Percentiles rank a stretch among this genome's conserved stretches.
Evolutionary conservation across 1,284 basidiomycete genomes (phyloP).

Genomic region (Fomes fomentarius): DNA sequence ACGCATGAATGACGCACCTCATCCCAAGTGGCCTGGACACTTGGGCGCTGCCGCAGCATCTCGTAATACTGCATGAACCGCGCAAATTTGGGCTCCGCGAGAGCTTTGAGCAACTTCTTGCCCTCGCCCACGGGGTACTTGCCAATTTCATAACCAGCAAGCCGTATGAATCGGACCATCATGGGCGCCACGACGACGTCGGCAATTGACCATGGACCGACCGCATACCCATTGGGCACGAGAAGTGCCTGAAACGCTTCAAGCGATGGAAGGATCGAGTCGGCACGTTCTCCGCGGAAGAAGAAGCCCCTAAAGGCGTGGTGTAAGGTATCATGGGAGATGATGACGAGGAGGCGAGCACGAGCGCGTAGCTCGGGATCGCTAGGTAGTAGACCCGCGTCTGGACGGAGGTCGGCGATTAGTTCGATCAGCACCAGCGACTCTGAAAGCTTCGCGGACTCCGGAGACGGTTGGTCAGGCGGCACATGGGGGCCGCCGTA

Average conservation of each 20-base stretch:
- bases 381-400: conserved; percentile 48
- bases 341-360: conserved; percentile 63
- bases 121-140: conserved; percentile 24
- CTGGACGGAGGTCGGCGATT: conserved; percentile 55
- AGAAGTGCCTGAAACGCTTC: conserved; percentile 39
- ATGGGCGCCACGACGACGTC: conserved; percentile 36
- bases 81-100: conserved; percentile 29
- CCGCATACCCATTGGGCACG: conserved; percentile 27
- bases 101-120: conserved; percentile 18
- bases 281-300: conserved; percentile 45
- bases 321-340: conserved; percentile 46
- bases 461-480: conserved; percentile 55
- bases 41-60: conserved; percentile 34
- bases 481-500: conserved; percentile 57
- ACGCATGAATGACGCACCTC: conserved; percentile 30
- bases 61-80: conserved; percentile 35
- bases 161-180: conserved; percentile 21
- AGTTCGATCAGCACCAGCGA: conserved; percentile 66
- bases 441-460: conserved; percentile 61
- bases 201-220: conserved; percentile 48
- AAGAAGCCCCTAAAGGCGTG: conserved; percentile 35
- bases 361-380: conserved; percentile 57
- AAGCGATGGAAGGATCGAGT: conserved; percentile 39
- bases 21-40: conserved; percentile 35
- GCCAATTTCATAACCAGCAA: conserved; percentile 21